phyloP scores from a whole-genome alignment of 306 rosid genomes.

The Rubus parviflorus region DNA sequence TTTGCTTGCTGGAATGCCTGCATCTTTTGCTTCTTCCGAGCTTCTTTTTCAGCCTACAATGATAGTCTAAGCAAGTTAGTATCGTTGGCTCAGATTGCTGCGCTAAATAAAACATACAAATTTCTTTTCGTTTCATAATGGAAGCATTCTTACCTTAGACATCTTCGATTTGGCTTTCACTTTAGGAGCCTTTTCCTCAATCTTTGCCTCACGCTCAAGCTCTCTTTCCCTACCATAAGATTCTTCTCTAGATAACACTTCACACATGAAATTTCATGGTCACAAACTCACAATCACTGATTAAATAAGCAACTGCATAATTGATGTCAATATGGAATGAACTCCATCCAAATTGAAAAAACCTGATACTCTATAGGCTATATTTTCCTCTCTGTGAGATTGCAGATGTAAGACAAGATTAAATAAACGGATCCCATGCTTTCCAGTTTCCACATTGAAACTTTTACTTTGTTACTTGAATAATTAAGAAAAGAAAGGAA shows the following conservation, averaged over 20 bases:
- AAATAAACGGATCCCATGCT: neutral
- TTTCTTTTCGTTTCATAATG: neutral
- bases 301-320: conserved; percentile 10
- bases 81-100: neutral
- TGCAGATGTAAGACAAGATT: neutral
- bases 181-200: conserved; percentile 91
- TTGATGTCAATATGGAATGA: neutral
- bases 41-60: conserved; percentile 90
- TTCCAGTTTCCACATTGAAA: neutral
- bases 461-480: neutral
- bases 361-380: neutral
- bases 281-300: conserved; percentile 29
- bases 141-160: conserved; percentile 68
- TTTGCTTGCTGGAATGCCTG: conserved; percentile 91
- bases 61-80: conserved; percentile 8
- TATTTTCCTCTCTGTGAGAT: neutral
- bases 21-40: conserved; percentile 81
- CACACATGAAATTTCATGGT: conserved; percentile 27
- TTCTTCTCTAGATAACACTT: conserved; percentile 95
- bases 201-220: conserved; percentile 87
- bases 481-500: neutral
- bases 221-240: conserved; percentile 74
- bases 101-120: neutral
- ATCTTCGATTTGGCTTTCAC: conserved; percentile 96
- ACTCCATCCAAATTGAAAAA: neutral